Base-by-base conservation (phyloP, 495 filamentous ascomycete species). In the Tuber umbilicatum region DNA sequence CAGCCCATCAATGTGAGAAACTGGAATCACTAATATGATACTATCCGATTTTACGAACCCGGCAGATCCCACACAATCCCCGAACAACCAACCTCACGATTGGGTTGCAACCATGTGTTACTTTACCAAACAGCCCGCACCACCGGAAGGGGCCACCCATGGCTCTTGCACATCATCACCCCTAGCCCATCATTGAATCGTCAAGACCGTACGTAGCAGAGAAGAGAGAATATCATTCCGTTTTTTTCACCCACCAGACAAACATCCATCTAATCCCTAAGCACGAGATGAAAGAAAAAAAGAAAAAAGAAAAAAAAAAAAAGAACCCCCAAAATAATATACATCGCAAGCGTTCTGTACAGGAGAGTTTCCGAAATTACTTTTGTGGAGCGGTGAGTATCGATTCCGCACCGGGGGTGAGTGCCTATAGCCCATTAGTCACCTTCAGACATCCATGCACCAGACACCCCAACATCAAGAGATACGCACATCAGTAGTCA, bases 381-480 rank as follows among this genome's bases (percentile, higher is more conserved):
- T 72, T 79, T 71, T 78, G 75, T n/a, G 71, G 69, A 3, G 72
- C 69, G 14, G 75, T n/a, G 2, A 74, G 75, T 40, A 74, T 69
- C 9, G 76, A 77, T 50, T 78, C 75, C 71, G 77, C 77, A 10
- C 77, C 75, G 27, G 77, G 77, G 0, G 69, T 78, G 55, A 79
- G 76, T n/a, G 77, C 77, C 77, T 79, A 69, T 79, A 55, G 14
- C 23, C n/a, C 50, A 41, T 78, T 68, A 79, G 75, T 43, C 37
- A 74, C 70, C 70, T 3, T 60, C n/a, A 43, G 41, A n/a, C 16
- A 39, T 55, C 31, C 42, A 37, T 41, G 23, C 37, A 19, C 35
- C 35, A 45, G 2, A 19, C 19, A 27, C 31, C 21, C 35, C 64
- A 42, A 37, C 6, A 23, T 72, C 23, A 77, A 40, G 40, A n/a